A percentile compares a stretch with the other conserved stretches of the same genome.
These are phyloP conservation scores for Didymellaceae sp. DNA, from an alignment of 2,329 filamentous ascomycete species.

Conservation along the genomic window DNA sequence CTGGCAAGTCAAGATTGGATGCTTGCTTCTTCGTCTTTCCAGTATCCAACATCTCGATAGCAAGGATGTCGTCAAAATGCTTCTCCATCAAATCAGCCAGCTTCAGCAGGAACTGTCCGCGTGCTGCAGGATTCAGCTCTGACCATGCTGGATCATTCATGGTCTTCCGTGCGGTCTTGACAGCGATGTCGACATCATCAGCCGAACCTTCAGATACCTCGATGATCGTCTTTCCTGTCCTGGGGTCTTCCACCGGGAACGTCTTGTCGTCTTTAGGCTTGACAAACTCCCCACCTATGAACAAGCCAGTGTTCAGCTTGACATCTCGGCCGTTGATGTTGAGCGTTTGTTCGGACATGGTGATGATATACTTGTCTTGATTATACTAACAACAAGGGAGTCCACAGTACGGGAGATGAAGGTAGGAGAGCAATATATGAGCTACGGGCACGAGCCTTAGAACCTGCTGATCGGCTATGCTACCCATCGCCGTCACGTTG, in stretches of 20 bases:
- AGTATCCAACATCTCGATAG: constrained; percentile 15
- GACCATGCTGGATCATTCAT: constrained; percentile 12
- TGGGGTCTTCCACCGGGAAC: constrained; percentile 25
- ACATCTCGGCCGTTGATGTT: constrained; percentile 16
- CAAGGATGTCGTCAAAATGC: constrained; percentile 17
- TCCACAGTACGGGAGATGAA: not conserved
- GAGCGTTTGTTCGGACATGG: constrained; percentile 14
- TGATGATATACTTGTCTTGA: not conserved
- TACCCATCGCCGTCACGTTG: not conserved
- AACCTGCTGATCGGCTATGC: constrained; percentile 3
- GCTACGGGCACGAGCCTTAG: not conserved
- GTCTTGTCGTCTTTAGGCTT: constrained; percentile 29
- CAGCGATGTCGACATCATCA: constrained; percentile 16
- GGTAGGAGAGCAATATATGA: not conserved
- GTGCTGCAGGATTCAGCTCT: constrained; percentile 11
- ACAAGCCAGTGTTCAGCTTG: constrained; percentile 45
- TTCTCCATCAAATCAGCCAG: constrained; percentile 14
- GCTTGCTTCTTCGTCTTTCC: constrained; percentile 16
- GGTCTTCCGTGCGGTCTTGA: constrained; percentile 11
- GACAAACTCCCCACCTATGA: constrained; percentile 55
- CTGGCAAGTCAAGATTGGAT: constrained; percentile 64
- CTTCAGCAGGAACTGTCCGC: constrained; percentile 10
- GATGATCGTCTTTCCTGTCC: constrained; percentile 15
- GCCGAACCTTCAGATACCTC: constrained; percentile 15
- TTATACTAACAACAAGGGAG: not conserved